Evolutionary conservation across 2,329 filamentous ascomycete species (phyloP).

Genomic region (Aureobasidium sp.): DNA sequence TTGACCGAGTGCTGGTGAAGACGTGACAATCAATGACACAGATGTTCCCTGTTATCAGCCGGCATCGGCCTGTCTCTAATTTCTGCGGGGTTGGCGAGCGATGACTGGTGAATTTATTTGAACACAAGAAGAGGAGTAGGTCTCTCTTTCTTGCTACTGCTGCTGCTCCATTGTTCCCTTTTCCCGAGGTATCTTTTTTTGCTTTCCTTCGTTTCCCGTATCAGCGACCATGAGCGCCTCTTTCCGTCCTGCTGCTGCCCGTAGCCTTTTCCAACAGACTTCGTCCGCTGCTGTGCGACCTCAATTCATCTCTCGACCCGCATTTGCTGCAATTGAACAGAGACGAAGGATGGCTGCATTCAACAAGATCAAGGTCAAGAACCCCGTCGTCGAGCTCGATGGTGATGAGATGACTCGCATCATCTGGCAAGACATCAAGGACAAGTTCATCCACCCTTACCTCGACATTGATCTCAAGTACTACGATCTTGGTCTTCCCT

Average conservation of each 20-base stretch:
- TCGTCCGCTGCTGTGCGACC: slow-evolving; percentile 17
- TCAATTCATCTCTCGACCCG: slow-evolving; percentile 19
- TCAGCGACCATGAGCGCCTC: slow-evolving; percentile 16
- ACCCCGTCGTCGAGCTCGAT: slow-evolving; percentile 95
- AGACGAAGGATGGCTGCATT: slow-evolving; percentile 35
- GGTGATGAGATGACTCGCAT: slow-evolving; percentile 95
- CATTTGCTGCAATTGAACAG: slow-evolving; percentile 24
- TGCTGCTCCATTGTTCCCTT: background rate
- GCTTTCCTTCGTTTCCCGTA: background rate
- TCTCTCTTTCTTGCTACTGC: slow-evolving; percentile 4
- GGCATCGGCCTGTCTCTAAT: slow-evolving; percentile 7
- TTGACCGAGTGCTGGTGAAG: background rate
- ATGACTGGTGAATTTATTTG: slow-evolving; percentile 14
- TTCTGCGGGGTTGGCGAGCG: slow-evolving; percentile 13
- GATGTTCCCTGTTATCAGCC: slow-evolving; percentile 8
- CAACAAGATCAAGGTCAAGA: slow-evolving; percentile 98
- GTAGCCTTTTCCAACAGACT: slow-evolving; percentile 4
- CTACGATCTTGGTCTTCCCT: slow-evolving; percentile 62
- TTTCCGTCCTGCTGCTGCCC: slow-evolving; percentile 12
- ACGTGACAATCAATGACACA: slow-evolving; percentile 11
- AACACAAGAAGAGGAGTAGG: background rate
- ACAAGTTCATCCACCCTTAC: slow-evolving; percentile 96
- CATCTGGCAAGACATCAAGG: slow-evolving; percentile 99
- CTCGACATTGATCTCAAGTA: slow-evolving; percentile 91
- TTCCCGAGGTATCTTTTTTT: slow-evolving; percentile 15